Percentiles rank a stretch among this genome's conserved stretches.
Evolutionary conservation across 768 basidiomycete genomes (phyloP).

Genomic region (Polyporus arcularius): DNA sequence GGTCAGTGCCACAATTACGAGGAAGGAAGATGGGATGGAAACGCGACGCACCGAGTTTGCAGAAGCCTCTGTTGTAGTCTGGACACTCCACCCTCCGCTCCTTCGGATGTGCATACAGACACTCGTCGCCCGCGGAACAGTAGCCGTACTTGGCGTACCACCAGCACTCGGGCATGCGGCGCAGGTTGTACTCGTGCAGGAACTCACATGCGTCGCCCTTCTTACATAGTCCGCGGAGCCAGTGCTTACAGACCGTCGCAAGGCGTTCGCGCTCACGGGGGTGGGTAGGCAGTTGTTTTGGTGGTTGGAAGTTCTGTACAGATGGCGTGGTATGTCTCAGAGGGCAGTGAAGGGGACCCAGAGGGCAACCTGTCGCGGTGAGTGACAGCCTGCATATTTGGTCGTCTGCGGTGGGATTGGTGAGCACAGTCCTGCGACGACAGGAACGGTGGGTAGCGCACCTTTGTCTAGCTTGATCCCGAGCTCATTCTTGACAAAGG

Average conservation of each 20-base stretch:
- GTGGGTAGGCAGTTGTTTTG: conserved; percentile 78
- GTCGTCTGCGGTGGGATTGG: conserved; percentile 57
- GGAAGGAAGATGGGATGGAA: conserved; percentile 3
- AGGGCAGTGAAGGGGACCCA: conserved; percentile 91
- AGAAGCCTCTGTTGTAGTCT: conserved; percentile 95
- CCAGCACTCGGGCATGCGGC: conserved; percentile 99
- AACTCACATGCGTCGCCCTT: conserved; percentile 99
- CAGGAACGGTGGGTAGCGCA: conserved; percentile 25
- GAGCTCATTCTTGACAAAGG: conserved; percentile 78
- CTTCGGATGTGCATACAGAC: conserved; percentile 93
- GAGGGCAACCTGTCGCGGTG: conserved; percentile 82
- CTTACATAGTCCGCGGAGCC: conserved; percentile 96
- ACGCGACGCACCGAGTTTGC: conserved; percentile 75
- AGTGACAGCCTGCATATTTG: conserved; percentile 91
- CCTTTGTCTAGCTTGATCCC: conserved; percentile 93
- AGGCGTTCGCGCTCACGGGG: conserved; percentile 82
- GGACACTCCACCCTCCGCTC: conserved; percentile 92
- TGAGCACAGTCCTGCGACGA: neutral
- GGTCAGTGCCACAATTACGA: neutral
- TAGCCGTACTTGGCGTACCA: conserved; percentile 99
- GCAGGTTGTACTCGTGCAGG: conserved; percentile 96
- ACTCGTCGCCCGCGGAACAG: conserved; percentile 96
- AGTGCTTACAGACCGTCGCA: conserved; percentile 97
- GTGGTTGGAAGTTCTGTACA: conserved; percentile 84
- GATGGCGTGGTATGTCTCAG: conserved; percentile 91